Evolutionary conservation across 306 rosid species (phyloP), one percentile per base, ranked within the genome.

Genomic region (Geum urbanum): DNA sequence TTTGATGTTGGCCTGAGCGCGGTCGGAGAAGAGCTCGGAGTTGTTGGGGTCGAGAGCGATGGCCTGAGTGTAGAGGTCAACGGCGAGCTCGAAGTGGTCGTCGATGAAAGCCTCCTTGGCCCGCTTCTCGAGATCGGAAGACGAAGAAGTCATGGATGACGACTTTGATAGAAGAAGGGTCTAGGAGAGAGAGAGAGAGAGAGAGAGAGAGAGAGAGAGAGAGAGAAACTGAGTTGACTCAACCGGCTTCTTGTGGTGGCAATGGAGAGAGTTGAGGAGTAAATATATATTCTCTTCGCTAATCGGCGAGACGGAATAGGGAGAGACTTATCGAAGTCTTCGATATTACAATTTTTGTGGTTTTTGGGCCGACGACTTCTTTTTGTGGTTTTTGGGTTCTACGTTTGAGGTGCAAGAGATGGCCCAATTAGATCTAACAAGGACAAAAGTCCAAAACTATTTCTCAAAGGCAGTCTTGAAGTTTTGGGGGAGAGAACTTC

Each of bases 1-100:
- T 74, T 94, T 94, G 91, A 94, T 86, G 80, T 94, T 82, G 77
- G 96, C 97, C 81, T 94, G 99, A 2, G 99, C 96, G 11, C 99
- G 97, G 79, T 94, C 92, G 8, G 82, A 81, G 56, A 45, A 86
- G 57, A 88, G 89, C 56, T 77, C 89, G 2, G 97, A 63, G 70
- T 60, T 81, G 5, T n/a, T 69, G 32, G 97, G 97, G 69, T 73
- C 79, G 52, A 81, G 70, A 45, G 63, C 45, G 69, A 94, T 87
- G 63, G 97, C 99, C 56, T 87, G 88, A 32, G 88, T 54, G 72
- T 75, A 86, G 67, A 94, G 92, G 9, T 86, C 83, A 5, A 37
- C 84, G 18, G 95, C 90, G 19, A 91, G 84, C 39, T 87, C 83
- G 78, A 80, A 91, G 86, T 94, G 88, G 62, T 94, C 99, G 46